phyloP scores from a whole-genome alignment of 2,329 filamentous ascomycete genomes.

The Fusarium pininemorale region DNA sequence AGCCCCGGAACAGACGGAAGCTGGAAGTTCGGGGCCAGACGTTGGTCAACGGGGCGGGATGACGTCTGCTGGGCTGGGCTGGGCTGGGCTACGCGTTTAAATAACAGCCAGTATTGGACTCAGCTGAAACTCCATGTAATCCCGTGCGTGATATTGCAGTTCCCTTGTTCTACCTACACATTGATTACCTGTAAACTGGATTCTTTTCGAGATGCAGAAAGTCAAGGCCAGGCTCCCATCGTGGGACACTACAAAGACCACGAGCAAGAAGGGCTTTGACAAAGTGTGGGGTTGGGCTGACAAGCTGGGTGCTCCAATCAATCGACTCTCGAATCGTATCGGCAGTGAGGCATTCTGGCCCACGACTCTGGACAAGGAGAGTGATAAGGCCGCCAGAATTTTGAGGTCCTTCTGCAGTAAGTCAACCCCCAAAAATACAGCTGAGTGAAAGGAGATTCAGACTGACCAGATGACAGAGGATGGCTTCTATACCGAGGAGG shows the following conservation, averaged over 20 bases:
- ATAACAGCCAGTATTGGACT: not conserved
- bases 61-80: conserved; percentile 10
- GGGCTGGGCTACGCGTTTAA: not conserved
- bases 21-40: not conserved
- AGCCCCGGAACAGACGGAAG: conserved; percentile 7
- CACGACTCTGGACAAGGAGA: conserved; percentile 84
- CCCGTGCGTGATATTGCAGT: not conserved
- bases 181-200: accelerated
- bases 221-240: conserved; percentile 49
- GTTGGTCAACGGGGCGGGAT: not conserved
- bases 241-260: conserved; percentile 64
- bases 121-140: not conserved
- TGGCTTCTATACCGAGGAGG: conserved; percentile 59
- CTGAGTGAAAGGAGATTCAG: too few relatives aligned
- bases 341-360: conserved; percentile 87
- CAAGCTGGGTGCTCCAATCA: conserved; percentile 75
- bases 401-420: conserved; percentile 87
- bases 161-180: too few relatives aligned
- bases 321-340: conserved; percentile 80
- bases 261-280: conserved; percentile 74
- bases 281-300: conserved; percentile 68
- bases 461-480: conserved; percentile 51
- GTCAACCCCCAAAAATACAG: too few relatives aligned
- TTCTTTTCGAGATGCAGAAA: conserved; percentile 46
- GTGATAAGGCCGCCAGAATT: conserved; percentile 87